Conservation (phyloP, 164 flowering plant genomes). For the Taxillus chinensis region DNA sequence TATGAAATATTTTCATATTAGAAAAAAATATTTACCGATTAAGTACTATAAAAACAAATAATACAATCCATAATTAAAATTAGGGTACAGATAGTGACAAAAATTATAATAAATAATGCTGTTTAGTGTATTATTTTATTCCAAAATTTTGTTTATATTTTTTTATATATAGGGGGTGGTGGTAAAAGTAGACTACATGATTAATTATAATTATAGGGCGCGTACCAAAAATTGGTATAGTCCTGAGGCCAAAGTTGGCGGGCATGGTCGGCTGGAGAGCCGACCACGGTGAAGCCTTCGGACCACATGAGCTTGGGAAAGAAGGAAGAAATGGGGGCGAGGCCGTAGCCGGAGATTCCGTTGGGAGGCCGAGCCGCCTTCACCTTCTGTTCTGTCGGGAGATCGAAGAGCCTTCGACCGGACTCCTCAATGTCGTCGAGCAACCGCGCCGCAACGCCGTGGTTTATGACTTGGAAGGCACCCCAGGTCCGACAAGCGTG, state of each 20-base stretch:
- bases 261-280: constrained; percentile 63
- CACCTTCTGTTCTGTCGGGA: constrained; percentile 63
- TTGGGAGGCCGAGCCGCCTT: constrained; percentile 54
- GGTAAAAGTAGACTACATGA: too few species aligned
- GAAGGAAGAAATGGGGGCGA: constrained; percentile 58
- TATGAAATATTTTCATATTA: too few species aligned
- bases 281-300: constrained; percentile 77
- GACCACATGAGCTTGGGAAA: constrained; percentile 77
- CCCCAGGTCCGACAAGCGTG: constrained; percentile 84
- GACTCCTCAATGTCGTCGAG: constrained; percentile 35
- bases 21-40: too few species aligned
- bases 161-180: too few species aligned
- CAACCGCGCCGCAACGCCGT: constrained; percentile 38
- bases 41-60: too few species aligned
- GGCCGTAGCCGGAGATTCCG: constrained; percentile 66
- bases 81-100: too few species aligned
- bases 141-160: too few species aligned
- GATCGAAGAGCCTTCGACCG: constrained; percentile 39
- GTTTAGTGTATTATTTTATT: too few species aligned
- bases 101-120: too few species aligned
- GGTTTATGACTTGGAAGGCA: constrained; percentile 63
- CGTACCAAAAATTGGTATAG: constrained; percentile 53
- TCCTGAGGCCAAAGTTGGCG: constrained; percentile 74
- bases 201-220: background rate
- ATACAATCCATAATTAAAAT: too few species aligned